phyloP scores from a whole-genome alignment of 371 early-diverging fungal species.

The Mortierella sp. region DNA sequence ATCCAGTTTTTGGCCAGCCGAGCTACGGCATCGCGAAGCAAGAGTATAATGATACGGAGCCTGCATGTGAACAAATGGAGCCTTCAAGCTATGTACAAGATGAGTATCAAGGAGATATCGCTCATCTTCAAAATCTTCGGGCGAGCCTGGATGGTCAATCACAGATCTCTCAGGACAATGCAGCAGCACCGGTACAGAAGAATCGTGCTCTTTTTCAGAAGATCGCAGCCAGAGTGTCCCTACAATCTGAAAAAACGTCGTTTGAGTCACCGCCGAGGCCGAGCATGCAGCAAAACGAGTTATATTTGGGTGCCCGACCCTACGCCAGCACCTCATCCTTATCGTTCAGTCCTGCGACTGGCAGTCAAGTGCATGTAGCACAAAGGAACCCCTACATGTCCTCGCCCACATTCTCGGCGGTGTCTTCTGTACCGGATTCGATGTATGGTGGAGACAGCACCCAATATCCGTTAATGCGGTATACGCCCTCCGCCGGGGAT shows the following conservation, averaged over 20 bases:
- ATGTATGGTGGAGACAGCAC: conserved; percentile 13
- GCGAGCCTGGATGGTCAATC: conserved; percentile 5
- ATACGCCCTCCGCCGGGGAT: neutral
- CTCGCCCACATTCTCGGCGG: conserved; percentile 25
- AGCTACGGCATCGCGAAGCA: neutral
- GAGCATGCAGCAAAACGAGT: neutral
- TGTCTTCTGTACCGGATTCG: conserved; percentile 26
- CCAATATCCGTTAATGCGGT: neutral
- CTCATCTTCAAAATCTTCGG: neutral
- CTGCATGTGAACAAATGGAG: neutral
- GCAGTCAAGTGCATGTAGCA: neutral
- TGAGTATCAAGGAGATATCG: neutral
- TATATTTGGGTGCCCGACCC: neutral
- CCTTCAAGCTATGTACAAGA: too few species aligned
- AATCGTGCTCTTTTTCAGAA: neutral
- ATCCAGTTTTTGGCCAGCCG: conserved; percentile 14
- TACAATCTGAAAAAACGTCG: neutral
- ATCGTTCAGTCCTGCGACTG: neutral
- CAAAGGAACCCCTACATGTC: conserved; percentile 13
- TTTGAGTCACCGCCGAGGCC: neutral
- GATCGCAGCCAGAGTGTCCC: neutral
- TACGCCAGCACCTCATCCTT: conserved; percentile 10
- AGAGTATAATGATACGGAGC: neutral
- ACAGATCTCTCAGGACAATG: neutral
- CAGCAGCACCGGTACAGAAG: neutral